Base-by-base conservation (phyloP, 257 asterid species). In the Solanum ossicruentum region DNA sequence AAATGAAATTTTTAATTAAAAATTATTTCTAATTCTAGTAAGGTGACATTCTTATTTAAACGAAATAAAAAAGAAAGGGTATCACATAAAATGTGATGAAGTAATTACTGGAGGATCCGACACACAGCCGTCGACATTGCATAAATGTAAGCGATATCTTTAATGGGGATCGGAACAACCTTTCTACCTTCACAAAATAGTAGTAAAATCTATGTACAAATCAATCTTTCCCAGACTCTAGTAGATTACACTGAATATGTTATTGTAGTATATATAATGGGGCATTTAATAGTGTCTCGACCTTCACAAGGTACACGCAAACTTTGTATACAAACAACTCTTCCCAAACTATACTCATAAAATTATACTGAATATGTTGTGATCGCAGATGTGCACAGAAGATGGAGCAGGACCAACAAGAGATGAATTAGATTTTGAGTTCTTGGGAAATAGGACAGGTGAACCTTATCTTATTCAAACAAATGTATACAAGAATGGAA, bases 351-450 rank as follows among this genome's bases (percentile, higher is more conserved):
- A 12, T 9, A 10, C 28, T 58, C n/a, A 8, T 57, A 0, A 12
- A 2, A 58, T 18, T 57, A 57, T 0, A 58, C 15, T 9, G 28
- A 58, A 7, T 58, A 58, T 58, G 1, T 8, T 58, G n/a, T 10
- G 47, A 5, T 83, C 78, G 85, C 88, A 93, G 99, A 96, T 95
- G 99, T 96, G 99, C 43, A 60, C 97, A 78, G 98, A 96, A n/a
- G 84, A 89, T 71, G 98, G 88, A 10, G 96, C 92, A 2, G 99
- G 98, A 55, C 94, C 97, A n/a, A 89, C 89, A 87, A 95, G 99
- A 85, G 99, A 96, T 58, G 99, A 96, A 88, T 88, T 96, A 58
- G 99, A 96, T 84, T 87, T 96, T 80, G 99, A 96, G 91, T 96
- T 96, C 92, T 82, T 96, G 93, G 99, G 99, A 85, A 96, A 96